Conservation (phyloP, 106 monocot species). For the Platanthera guangdongensis region DNA sequence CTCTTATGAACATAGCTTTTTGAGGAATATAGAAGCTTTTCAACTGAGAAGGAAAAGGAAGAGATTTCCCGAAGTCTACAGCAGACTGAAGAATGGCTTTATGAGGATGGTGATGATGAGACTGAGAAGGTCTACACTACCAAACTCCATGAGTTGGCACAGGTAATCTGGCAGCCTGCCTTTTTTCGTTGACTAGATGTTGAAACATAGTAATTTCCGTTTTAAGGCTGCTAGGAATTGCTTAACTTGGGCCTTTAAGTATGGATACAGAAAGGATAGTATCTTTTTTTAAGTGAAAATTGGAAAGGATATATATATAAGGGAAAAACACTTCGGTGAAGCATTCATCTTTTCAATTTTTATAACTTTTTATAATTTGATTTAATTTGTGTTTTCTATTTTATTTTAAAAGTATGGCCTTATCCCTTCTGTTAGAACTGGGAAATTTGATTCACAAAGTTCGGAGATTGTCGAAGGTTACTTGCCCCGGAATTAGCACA, state of each 20-base stretch:
- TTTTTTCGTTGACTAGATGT: neutral
- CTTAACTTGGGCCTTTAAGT: neutral
- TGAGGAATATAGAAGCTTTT: conserved; percentile 79
- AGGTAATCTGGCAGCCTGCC: conserved; percentile 20
- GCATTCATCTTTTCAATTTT: too few species aligned
- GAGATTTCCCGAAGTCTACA: conserved; percentile 55
- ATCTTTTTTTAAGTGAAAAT: neutral
- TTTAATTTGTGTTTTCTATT: too few species aligned
- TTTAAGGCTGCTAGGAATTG: neutral
- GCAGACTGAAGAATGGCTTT: conserved; percentile 92
- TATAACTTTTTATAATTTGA: too few species aligned
- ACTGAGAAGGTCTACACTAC: conserved; percentile 53
- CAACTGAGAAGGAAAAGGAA: conserved; percentile 66
- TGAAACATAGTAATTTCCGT: neutral
- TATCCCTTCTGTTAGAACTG: too few species aligned
- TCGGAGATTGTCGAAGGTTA: too few species aligned
- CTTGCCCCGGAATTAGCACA: too few species aligned
- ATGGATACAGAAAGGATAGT: neutral
- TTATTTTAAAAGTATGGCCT: too few species aligned
- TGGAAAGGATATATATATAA: neutral
- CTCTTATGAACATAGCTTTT: conserved; percentile 48
- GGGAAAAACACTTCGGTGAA: too few species aligned
- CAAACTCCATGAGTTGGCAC: conserved; percentile 74
- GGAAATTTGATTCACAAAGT: too few species aligned
- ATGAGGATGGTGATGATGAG: conserved; percentile 94